Evolutionary conservation across 1,284 basidiomycete genomes (phyloP), one percentile per base, ranked within the genome.

Genomic region (Vanrija sp.): DNA sequence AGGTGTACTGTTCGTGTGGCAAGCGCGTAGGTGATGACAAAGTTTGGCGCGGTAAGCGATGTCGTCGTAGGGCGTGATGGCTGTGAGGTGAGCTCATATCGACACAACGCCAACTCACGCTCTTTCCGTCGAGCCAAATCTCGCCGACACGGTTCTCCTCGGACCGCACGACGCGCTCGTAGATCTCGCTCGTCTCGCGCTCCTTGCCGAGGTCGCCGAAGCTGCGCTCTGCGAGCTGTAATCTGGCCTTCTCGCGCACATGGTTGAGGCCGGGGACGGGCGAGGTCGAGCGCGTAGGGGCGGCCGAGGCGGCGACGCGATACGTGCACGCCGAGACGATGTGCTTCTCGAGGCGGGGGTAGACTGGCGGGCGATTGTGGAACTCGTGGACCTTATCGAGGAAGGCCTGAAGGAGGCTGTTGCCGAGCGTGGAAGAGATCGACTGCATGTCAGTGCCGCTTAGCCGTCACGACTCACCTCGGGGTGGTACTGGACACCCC

Each of bases 401-500:
- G 64, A 78, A 80, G 16, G 78, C 70, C 51, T 66, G 63, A 3
- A 80, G 62, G 9, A 79, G 58, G 7, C 64, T 56, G 2, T 64
- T 39, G 19, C 79, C 79, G 43, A 62, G 66, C 0, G 74, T 71
- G 0, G 78, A 79, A 3, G 75, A 73, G 52, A 80, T 79, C 0
- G 78, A 79, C 78, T 80, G 58, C 2, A 29, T 5, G 39, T 55
- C 15, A 54, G 45, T 38, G 43, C 14, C 1, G 21, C 8, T 14
- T 9, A 6, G 16, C 5, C 18, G 14, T 14, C 18, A 9, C 5
- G 15, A 48, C 69, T n/a, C 51, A 76, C 77, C 75, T 95, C 94
- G 1, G 94, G 95, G 72, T 98, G 95, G 68, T 96, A 98, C 71
- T 98, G 94, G 3, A 98, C 92, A 3, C 90, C 91, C 85, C 88